Evolutionary conservation across 2,329 filamentous ascomycete genomes (phyloP), one percentile per base, ranked within the genome.

Genomic region (Chaetomium sp.): DNA sequence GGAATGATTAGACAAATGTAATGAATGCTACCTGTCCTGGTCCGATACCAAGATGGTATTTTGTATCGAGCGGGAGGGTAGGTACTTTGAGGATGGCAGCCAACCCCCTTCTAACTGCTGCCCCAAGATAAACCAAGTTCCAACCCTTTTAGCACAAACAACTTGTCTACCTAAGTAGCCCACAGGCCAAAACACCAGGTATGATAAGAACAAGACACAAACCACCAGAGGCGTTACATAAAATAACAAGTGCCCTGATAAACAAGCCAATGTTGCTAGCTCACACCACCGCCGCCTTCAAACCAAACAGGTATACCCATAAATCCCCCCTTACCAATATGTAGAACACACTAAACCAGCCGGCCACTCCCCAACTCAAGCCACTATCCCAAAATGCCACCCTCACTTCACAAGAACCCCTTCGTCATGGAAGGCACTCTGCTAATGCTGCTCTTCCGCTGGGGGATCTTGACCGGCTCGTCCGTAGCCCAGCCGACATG

Each of bases 361-460:
- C n/a, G 21, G 25, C 25, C 35, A 25, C 10, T 27, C 9, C 49
- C n/a, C 9, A 7, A 8, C 33, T 16, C 23, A 19, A 33, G 13
- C 21, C 6, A 29, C 27, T 61, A 63, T 55, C 33, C 57, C 49
- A 54, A 63, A 63, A 54, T 21, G 19, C 49, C 9, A 35, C 6
- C 29, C 21, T n/a, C 21, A 29, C 9, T 35, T 33, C 72, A 92
- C 76, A 92, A 79, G 74, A 93, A 92, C n/a, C 90, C 90, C 78
- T 93, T 92, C 54, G 87, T 92, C 75, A 91, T 80, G 76, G 90
- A 92, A 63, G 86, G 84, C 71, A 81, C 80, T 73, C 87, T 82
- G 67, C 80, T 83, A 77, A 88, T 78, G 76, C 86, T 88, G 76
- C 84, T 87, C 79, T 90, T 90, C 72, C 89, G 81, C 75, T 84